Conservation (phyloP, 2,329 filamentous ascomycete species). For the Monilinia laxa region DNA sequence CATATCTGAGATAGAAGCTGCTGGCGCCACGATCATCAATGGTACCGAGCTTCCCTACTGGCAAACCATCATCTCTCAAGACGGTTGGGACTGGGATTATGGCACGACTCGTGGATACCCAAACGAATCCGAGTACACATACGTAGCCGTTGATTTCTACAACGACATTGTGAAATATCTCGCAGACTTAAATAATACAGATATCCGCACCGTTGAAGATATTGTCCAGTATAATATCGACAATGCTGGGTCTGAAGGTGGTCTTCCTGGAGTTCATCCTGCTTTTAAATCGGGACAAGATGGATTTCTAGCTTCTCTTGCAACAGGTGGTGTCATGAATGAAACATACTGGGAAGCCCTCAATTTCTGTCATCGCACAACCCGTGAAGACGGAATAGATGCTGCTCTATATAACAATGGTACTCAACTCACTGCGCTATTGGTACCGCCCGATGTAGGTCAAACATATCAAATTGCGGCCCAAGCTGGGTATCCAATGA, state of each 20-base stretch:
- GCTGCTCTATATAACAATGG: constrained; percentile 55
- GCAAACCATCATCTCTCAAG: constrained; percentile 59
- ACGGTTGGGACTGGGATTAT: constrained; percentile 75
- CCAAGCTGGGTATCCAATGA: constrained; percentile 72
- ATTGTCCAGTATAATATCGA: constrained; percentile 63
- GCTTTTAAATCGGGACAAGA: constrained; percentile 72
- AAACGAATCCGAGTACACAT: constrained; percentile 74
- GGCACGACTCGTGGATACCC: constrained; percentile 59
- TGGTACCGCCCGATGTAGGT: constrained; percentile 67
- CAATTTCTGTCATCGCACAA: constrained; percentile 56
- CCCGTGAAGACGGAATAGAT: constrained; percentile 67
- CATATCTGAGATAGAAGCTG: constrained; percentile 54
- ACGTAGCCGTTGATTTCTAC: constrained; percentile 70
- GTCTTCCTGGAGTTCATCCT: constrained; percentile 57
- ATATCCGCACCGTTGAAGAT: constrained; percentile 57
- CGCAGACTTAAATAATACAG: constrained; percentile 56
- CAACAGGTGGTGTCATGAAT: constrained; percentile 59
- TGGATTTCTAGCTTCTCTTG: constrained; percentile 62
- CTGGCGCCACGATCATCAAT: constrained; percentile 68
- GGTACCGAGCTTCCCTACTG: constrained; percentile 66
- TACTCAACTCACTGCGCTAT: constrained; percentile 55
- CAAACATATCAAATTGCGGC: constrained; percentile 69
- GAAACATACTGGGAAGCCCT: constrained; percentile 68
- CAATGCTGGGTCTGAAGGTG: constrained; percentile 67
- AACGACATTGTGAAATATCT: constrained; percentile 48